These are phyloP conservation scores for Populus hybrid DNA, from an alignment of 441 rosid genomes.

Conservation along the genomic window DNA sequence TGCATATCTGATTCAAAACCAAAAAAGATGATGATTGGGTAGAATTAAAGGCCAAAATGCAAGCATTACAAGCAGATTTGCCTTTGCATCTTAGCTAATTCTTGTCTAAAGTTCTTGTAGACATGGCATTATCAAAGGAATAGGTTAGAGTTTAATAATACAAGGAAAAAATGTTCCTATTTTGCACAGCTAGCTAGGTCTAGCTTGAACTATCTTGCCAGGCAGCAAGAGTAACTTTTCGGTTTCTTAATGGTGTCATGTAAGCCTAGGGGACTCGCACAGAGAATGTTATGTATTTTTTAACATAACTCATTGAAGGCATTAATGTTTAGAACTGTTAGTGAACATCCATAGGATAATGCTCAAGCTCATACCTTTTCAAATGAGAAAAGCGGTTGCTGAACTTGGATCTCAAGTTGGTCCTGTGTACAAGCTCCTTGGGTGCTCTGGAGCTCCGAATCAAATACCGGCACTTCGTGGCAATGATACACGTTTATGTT, in stretches of 20 bases:
- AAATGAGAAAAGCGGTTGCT: conserved; percentile 8
- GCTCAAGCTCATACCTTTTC: conserved; percentile 3
- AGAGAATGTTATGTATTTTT: no score
- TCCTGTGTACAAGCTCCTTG: neutral
- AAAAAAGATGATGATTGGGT: neutral
- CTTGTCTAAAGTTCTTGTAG: neutral
- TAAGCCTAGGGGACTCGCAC: no score
- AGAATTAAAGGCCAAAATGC: neutral
- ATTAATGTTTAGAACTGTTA: no score
- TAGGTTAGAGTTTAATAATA: no score
- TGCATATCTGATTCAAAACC: neutral
- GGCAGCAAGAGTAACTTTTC: neutral
- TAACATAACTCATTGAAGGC: no score
- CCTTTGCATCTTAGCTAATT: neutral
- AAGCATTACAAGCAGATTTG: neutral
- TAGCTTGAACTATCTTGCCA: neutral
- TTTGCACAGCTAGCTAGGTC: neutral
- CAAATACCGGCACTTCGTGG: neutral
- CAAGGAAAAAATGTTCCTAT: neutral
- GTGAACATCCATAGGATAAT: no score
- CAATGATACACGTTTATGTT: neutral
- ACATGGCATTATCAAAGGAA: neutral
- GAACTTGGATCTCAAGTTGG: neutral
- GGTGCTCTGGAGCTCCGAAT: neutral
- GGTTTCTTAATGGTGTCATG: no score